These are phyloP conservation scores for Saccharum spontaneum DNA, from an alignment of 176 grass and related monocot genomes.

Conservation along the genomic window DNA sequence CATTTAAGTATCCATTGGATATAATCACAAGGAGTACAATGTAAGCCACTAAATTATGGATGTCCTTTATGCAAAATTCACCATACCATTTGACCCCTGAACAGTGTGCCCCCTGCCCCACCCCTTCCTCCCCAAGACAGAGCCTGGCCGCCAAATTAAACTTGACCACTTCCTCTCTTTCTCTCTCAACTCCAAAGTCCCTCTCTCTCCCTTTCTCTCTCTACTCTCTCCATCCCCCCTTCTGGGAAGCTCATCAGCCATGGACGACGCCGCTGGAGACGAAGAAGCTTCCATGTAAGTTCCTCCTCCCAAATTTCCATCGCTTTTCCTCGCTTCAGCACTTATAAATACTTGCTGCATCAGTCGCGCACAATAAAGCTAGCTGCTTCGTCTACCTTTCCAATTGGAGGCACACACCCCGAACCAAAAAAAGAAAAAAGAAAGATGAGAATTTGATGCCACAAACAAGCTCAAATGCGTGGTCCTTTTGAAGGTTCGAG, in stretches of 20 bases:
- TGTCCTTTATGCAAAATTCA: background rate
- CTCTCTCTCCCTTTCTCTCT: background rate
- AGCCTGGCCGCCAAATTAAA: conserved; percentile 25
- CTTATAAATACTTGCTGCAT: conserved; percentile 29
- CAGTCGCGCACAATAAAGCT: conserved; percentile 11
- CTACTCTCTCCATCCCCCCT: conserved; percentile 4
- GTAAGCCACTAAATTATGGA: background rate
- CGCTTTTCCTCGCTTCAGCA: conserved; percentile 15
- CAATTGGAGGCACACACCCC: background rate
- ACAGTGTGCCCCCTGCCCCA: background rate
- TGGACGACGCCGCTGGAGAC: conserved; percentile 45
- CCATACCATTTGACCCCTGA: conserved; percentile 15
- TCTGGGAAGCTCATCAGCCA: conserved; percentile 47
- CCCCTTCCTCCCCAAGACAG: background rate
- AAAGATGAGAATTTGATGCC: background rate
- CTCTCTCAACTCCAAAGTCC: background rate
- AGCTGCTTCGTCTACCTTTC: background rate
- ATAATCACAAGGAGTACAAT: background rate
- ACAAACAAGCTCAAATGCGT: conserved; percentile 31
- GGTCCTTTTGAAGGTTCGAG: conserved; percentile 68
- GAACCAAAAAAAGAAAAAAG: background rate
- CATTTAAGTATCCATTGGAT: background rate
- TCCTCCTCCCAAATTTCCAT: conserved; percentile 27
- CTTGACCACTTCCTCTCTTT: conserved; percentile 42
- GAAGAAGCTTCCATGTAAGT: conserved; percentile 77